phyloP scores from a whole-genome alignment of 164 flowering plant species.

The Magnolia sinica region DNA sequence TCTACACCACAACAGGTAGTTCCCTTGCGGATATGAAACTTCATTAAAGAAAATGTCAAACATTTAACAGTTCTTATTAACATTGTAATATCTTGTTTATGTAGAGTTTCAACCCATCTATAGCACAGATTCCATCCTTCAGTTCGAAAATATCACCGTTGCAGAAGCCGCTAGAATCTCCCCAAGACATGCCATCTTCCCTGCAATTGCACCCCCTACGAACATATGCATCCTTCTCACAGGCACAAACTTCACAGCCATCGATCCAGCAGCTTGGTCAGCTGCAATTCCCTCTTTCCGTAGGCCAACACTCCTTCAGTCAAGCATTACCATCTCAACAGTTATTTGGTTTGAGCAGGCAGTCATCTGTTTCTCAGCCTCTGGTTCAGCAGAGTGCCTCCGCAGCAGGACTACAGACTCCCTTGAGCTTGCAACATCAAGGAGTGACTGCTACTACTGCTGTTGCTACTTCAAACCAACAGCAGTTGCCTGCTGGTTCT shows the following conservation, averaged over 20 bases:
- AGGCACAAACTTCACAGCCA: conserved; percentile 38
- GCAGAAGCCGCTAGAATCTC: conserved; percentile 56
- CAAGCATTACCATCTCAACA: conserved; percentile 48
- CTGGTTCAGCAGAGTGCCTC: conserved; percentile 45
- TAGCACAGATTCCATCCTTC: conserved; percentile 38
- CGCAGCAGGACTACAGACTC: conserved; percentile 36
- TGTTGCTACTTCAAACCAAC: conserved; percentile 18
- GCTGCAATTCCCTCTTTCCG: conserved; percentile 34
- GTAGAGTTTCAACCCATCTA: conserved; percentile 45
- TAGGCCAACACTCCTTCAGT: conserved; percentile 39
- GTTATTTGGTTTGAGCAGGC: conserved; percentile 39
- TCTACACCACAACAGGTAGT: conserved; percentile 47
- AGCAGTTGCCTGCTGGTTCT: conserved; percentile 35
- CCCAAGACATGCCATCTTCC: conserved; percentile 55
- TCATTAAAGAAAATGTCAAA: not conserved
- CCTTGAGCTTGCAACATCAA: conserved; percentile 34
- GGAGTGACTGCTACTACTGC: conserved; percentile 25
- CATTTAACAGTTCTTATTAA: not conserved
- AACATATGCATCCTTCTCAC: conserved; percentile 37
- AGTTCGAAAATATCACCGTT: conserved; percentile 60
- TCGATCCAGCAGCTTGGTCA: conserved; percentile 34
- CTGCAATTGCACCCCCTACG: conserved; percentile 46
- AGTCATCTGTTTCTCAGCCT: conserved; percentile 48
- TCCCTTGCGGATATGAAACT: not conserved
- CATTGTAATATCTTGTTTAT: not conserved